These are phyloP conservation scores for Tubosaeta sp. DNA, from an alignment of 768 basidiomycete species.

Conservation along the genomic window DNA sequence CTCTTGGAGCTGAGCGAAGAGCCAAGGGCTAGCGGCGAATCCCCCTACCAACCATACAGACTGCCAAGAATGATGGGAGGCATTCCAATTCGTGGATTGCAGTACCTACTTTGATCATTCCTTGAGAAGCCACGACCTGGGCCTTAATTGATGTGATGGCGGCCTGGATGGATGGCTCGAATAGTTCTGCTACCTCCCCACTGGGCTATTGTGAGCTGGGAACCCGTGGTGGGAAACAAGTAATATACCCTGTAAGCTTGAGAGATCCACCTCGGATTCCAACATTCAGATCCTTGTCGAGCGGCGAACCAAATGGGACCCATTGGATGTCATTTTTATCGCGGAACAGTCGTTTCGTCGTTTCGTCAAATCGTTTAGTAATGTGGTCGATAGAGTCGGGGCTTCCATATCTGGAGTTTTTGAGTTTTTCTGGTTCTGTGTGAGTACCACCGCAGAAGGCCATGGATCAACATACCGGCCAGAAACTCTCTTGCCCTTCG, in stretches of 20 bases:
- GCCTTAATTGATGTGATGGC: slow-evolving; percentile 64
- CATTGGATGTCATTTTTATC: slow-evolving; percentile 66
- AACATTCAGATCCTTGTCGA: slow-evolving; percentile 66
- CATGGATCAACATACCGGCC: slow-evolving; percentile 43
- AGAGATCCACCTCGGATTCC: slow-evolving; percentile 72
- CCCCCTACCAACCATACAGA: slow-evolving; percentile 84
- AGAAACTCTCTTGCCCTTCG: slow-evolving; percentile 68
- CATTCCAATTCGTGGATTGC: not conserved
- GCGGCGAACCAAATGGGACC: slow-evolving; percentile 71
- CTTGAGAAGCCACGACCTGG: slow-evolving; percentile 66
- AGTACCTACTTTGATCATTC: slow-evolving; percentile 54
- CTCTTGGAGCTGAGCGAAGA: slow-evolving; percentile 72
- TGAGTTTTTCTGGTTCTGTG: slow-evolving; percentile 57
- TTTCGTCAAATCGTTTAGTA: slow-evolving; percentile 76
- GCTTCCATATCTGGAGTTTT: slow-evolving; percentile 67
- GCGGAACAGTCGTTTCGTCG: slow-evolving; percentile 75
- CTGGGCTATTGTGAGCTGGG: slow-evolving; percentile 18
- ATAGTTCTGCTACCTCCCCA: slow-evolving; percentile 60
- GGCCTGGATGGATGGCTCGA: slow-evolving; percentile 76
- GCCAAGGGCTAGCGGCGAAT: slow-evolving; percentile 79
- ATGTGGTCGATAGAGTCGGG: slow-evolving; percentile 73
- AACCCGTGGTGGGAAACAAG: slow-evolving; percentile 12
- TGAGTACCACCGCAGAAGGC: slow-evolving; percentile 1
- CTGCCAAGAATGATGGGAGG: slow-evolving; percentile 32
- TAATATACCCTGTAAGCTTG: slow-evolving; percentile 61